Percentiles rank a stretch among this genome's conserved stretches.
These are phyloP conservation scores for Globisporangium spiculum DNA, from an alignment of 352 stramenopile genomes.

Conservation along the genomic window DNA sequence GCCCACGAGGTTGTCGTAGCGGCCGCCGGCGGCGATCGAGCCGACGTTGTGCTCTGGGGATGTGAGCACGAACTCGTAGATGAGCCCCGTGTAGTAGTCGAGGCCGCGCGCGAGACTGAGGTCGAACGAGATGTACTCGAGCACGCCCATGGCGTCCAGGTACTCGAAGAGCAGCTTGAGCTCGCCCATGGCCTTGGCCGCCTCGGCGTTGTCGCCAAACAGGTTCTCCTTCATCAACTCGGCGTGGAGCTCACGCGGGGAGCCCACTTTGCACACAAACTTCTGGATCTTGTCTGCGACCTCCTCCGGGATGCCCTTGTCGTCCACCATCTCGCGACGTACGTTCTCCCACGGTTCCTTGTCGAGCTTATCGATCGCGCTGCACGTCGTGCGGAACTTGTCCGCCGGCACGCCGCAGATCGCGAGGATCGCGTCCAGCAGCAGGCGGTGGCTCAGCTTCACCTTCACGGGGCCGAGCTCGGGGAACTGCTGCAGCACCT, in stretches of 20 bases:
- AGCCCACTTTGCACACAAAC: conserved; percentile 92
- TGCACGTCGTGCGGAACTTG: conserved; percentile 98
- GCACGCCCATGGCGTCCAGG: conserved; percentile 95
- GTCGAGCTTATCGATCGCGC: conserved; percentile 99
- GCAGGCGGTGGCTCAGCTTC: conserved; percentile 97
- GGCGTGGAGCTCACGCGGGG: conserved; percentile 83
- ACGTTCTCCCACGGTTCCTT: conserved; percentile 95
- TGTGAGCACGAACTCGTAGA: conserved; percentile 98
- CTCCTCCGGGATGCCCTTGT: conserved; percentile 92
- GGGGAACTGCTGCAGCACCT: conserved; percentile 87
- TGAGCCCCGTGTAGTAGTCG: conserved; percentile 99
- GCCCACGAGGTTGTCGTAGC: conserved; percentile 98
- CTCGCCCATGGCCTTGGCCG: conserved; percentile 88
- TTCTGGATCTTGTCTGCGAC: conserved; percentile 94
- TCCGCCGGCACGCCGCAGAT: conserved; percentile 95
- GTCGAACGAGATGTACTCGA: conserved; percentile 95
- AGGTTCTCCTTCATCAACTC: conserved; percentile 70
- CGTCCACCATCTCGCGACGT: conserved; percentile 94
- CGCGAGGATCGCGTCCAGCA: conserved; percentile 97
- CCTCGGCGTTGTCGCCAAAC: conserved; percentile 90
- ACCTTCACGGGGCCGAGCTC: conserved; percentile 92
- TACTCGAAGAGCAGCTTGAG: conserved; percentile 96
- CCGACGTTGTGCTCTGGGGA: conserved; percentile 90
- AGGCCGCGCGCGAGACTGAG: conserved; percentile 95
- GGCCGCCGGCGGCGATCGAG: conserved; percentile 95